phyloP scores from a whole-genome alignment of 352 stramenopile species.

The Phytophthora colocasiae region DNA sequence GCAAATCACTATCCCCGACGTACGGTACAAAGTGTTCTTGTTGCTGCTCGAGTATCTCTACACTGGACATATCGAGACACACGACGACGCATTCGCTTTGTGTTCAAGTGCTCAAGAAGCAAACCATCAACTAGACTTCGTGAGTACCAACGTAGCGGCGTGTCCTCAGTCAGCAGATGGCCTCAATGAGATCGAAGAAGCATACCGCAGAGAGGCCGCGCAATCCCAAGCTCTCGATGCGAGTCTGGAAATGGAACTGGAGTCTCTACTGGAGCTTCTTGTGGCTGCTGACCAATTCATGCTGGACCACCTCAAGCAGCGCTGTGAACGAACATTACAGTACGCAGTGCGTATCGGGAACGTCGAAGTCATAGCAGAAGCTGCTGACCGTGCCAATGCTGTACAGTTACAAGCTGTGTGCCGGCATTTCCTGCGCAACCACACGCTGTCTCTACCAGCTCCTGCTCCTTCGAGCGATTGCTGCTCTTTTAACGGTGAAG shows the following conservation, averaged over 20 bases:
- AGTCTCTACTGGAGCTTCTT: slow-evolving; percentile 88
- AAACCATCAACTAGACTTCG: slow-evolving; percentile 18
- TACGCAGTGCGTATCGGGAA: slow-evolving; percentile 83
- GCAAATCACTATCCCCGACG: slow-evolving; percentile 92
- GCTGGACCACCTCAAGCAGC: slow-evolving; percentile 96
- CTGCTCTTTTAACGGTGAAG: slow-evolving; percentile 27
- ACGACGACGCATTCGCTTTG: slow-evolving; percentile 39
- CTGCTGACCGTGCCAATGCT: slow-evolving; percentile 93
- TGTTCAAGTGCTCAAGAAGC: slow-evolving; percentile 21
- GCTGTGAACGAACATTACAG: slow-evolving; percentile 92
- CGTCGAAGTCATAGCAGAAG: slow-evolving; percentile 88
- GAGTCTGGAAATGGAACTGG: slow-evolving; percentile 57
- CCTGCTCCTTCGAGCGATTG: slow-evolving; percentile 10
- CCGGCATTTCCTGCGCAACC: slow-evolving; percentile 93
- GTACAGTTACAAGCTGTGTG: slow-evolving; percentile 92
- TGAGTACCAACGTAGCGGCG: slow-evolving; percentile 34
- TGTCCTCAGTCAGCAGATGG: slow-evolving; percentile 44
- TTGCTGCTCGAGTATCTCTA: slow-evolving; percentile 96
- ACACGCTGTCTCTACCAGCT: slow-evolving; percentile 31
- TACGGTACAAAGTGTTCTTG: slow-evolving; percentile 91
- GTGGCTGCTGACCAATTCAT: slow-evolving; percentile 97
- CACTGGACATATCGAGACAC: slow-evolving; percentile 69
- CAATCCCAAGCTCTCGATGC: slow-evolving; percentile 22
- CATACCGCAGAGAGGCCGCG: slow-evolving; percentile 18
- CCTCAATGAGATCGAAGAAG: slow-evolving; percentile 43